These are phyloP conservation scores for Citrus inodora DNA, from an alignment of 345 rosid genomes.

Conservation along the genomic window DNA sequence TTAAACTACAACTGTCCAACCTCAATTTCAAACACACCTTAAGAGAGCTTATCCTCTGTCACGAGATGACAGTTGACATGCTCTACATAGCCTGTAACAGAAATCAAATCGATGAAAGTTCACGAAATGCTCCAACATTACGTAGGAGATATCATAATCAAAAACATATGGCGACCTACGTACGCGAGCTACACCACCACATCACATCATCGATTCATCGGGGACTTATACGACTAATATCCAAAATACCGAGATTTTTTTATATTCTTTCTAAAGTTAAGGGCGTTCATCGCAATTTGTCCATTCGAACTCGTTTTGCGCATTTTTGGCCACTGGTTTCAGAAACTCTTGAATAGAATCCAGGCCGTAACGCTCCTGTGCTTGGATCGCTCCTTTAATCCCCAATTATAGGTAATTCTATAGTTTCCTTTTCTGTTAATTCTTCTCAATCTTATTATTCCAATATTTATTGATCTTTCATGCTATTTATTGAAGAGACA, in stretches of 20 bases:
- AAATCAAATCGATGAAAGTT: background rate
- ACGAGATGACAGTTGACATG: too few species aligned
- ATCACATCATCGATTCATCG: too few species aligned
- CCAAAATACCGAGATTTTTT: background rate
- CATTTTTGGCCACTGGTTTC: background rate
- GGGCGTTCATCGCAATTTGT: background rate
- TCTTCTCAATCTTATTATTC: background rate
- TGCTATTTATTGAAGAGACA: background rate
- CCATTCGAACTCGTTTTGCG: background rate
- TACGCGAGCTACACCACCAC: background rate
- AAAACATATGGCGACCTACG: too few species aligned
- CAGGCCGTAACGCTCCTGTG: background rate
- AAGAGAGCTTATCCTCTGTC: too few species aligned
- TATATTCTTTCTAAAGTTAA: background rate
- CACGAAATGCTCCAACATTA: background rate
- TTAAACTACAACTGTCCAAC: accelerated
- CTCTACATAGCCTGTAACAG: background rate
- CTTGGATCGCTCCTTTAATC: background rate
- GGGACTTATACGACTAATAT: background rate
- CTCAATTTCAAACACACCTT: accelerated
- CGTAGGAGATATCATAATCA: background rate
- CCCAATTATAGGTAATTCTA: background rate
- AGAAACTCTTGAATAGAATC: background rate
- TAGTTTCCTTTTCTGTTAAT: background rate
- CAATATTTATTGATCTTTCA: background rate